Evolutionary conservation across 1,284 basidiomycete species (phyloP).

Genomic region (Puccinia triticina): DNA sequence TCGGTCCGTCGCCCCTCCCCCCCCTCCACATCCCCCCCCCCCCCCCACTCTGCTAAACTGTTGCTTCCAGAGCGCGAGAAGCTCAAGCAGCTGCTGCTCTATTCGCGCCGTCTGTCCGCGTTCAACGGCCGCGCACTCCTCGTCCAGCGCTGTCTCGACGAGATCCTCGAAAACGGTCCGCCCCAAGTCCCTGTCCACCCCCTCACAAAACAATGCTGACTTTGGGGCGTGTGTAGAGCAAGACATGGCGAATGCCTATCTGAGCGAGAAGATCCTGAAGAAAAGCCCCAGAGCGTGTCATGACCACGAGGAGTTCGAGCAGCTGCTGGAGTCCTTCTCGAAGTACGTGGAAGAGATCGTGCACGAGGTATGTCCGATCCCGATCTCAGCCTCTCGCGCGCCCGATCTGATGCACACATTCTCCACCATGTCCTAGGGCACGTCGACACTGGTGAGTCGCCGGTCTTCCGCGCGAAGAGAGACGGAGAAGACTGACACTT

Average conservation of each 20-base stretch:
- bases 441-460: slow-evolving; percentile 30
- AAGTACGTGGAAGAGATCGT: slow-evolving; percentile 97
- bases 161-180: slow-evolving; percentile 82
- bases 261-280: slow-evolving; percentile 73
- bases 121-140: slow-evolving; percentile 86
- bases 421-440: slow-evolving; percentile 12
- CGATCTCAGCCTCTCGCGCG: neutral
- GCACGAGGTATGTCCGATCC: slow-evolving; percentile 68
- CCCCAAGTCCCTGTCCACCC: slow-evolving; percentile 25
- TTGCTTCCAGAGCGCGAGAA: slow-evolving; percentile 64
- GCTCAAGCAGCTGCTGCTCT: slow-evolving; percentile 83
- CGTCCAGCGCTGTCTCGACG: slow-evolving; percentile 84
- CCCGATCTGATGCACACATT: neutral
- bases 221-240: slow-evolving; percentile 68
- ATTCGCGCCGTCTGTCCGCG: slow-evolving; percentile 78
- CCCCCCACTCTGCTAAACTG: no score
- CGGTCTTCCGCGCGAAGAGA: no score
- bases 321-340: slow-evolving; percentile 86
- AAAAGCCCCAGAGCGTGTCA: slow-evolving; percentile 66
- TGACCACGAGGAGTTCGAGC: slow-evolving; percentile 91
- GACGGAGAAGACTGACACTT: no score
- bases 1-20: neutral
- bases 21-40: no score
- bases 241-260: slow-evolving; percentile 88
- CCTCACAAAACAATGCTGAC: neutral